Evolutionary conservation across 176 grass and related monocot genomes (phyloP).

Genomic region (Carex scoparia): DNA sequence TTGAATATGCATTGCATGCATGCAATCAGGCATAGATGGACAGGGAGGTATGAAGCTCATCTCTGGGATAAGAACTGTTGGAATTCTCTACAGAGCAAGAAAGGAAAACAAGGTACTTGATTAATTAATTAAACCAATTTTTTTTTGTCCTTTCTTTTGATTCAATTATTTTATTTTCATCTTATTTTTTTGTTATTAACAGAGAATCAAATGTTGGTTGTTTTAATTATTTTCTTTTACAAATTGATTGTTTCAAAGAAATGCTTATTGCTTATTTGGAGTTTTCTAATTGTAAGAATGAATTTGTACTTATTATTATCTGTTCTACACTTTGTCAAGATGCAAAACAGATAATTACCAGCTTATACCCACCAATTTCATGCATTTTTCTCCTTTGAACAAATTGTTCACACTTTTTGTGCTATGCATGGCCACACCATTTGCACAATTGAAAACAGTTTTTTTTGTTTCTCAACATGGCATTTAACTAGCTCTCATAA

Average conservation of each 20-base stretch:
- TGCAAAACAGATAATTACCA: background rate
- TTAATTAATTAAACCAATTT: background rate
- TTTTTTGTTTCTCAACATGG: background rate
- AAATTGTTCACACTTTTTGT: background rate
- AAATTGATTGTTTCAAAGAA: slow-evolving; percentile 1
- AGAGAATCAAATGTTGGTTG: background rate
- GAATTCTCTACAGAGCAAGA: slow-evolving; percentile 71
- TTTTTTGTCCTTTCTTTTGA: background rate
- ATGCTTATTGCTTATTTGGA: background rate
- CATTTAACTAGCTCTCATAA: background rate
- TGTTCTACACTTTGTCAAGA: background rate
- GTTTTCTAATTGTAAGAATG: background rate
- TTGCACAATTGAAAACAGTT: slow-evolving; percentile 1
- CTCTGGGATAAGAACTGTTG: slow-evolving; percentile 93
- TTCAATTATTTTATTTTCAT: background rate
- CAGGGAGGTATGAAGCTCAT: slow-evolving; percentile 89
- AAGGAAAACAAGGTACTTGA: slow-evolving; percentile 82
- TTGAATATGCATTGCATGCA: slow-evolving; percentile 23
- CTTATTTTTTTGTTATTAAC: background rate
- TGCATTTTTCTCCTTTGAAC: slow-evolving; percentile 6
- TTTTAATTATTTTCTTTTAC: background rate
- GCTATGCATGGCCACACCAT: background rate
- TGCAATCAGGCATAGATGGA: slow-evolving; percentile 76
- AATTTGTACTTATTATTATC: background rate
- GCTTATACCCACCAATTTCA: background rate